Base-by-base conservation (phyloP, 768 basidiomycete species). In the Dioszegia hungarica region DNA sequence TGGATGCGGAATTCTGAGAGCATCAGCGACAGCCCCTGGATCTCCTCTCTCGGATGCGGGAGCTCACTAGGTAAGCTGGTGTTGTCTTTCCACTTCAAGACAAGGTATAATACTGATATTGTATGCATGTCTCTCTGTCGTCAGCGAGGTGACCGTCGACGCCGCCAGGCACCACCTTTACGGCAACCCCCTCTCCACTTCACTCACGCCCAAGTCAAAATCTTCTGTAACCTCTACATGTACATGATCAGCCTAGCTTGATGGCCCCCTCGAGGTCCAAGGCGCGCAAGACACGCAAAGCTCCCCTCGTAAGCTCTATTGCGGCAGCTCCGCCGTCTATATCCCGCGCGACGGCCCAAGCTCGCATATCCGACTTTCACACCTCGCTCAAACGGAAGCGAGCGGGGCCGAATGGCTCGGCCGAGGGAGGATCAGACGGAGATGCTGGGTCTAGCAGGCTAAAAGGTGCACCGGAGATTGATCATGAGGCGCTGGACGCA, bases 341-440 rank as follows among this genome's bases (percentile, higher is more conserved):
- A 4, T 70, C 72, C 5, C 54, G 58, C 38, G 60, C 82, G 59
- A 81, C 84, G 22, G 88, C 84, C 41, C 83, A 89, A 57, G 81
- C 82, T 8, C 77, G 86, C 60, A 94, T 95, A 65, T 85, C 89
- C 37, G 80, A 78, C 56, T 95, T 87, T 68, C 91, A 95, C 66
- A 81, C 85, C 33, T 79, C 92, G 20, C 78, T 90, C 68, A 93
- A 90, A 77, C 80, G 79, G 47, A 51, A 51, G 22, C 83, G 83
- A 70, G 75, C 81, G 5, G 82, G 82, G 53, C 78, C 90, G 2
- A 9, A 29, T 50, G 38, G 19, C 52, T 24, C 34, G 20, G 19
- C 38, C 19, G 41, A 51, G 31, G 51, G 52, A 56, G 41, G 9
- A 39, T 5, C 5, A 22, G 41, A 11, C 8, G 22, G 22, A 25